phyloP scores from a whole-genome alignment of 768 basidiomycete genomes.

The Tulasnella sp. region DNA sequence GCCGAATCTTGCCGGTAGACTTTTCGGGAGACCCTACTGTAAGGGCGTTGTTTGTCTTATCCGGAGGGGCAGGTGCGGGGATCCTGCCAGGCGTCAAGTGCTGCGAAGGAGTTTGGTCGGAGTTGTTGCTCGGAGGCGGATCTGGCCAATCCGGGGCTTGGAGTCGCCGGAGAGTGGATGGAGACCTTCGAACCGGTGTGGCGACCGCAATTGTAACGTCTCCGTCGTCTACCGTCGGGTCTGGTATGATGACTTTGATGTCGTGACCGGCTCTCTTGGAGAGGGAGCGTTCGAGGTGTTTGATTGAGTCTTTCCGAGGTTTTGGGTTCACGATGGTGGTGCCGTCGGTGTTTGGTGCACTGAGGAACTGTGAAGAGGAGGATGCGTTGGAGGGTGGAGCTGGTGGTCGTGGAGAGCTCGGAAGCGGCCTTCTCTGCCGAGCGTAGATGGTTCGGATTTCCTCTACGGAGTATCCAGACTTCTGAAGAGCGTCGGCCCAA shows the following conservation, averaged over 20 bases:
- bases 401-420: constrained; percentile 10
- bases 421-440: constrained; percentile 10
- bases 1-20: constrained; percentile 11
- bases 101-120: constrained; percentile 11
- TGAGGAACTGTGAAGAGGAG: neutral
- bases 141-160: neutral
- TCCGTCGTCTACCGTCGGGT: neutral
- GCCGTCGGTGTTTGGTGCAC: neutral
- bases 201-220: constrained; percentile 9
- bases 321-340: neutral
- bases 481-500: constrained; percentile 25
- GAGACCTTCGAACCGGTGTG: neutral
- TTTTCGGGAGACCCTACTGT: neutral
- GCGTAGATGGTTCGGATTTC: constrained; percentile 29
- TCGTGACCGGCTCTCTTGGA: neutral
- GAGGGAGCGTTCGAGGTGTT: constrained; percentile 18
- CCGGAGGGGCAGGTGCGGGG: constrained; percentile 16
- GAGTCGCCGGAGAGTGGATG: constrained; percentile 13
- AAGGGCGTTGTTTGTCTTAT: neutral
- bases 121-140: neutral
- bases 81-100: neutral
- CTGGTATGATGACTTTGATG: constrained; percentile 2
- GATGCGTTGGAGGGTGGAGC: neutral
- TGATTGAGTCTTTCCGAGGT: constrained; percentile 17
- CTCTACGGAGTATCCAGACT: constrained; percentile 28